Evolutionary conservation across 2,329 filamentous ascomycete genomes (phyloP), one percentile per base, ranked within the genome.

Genomic region (Drechslerella stenobrocha): DNA sequence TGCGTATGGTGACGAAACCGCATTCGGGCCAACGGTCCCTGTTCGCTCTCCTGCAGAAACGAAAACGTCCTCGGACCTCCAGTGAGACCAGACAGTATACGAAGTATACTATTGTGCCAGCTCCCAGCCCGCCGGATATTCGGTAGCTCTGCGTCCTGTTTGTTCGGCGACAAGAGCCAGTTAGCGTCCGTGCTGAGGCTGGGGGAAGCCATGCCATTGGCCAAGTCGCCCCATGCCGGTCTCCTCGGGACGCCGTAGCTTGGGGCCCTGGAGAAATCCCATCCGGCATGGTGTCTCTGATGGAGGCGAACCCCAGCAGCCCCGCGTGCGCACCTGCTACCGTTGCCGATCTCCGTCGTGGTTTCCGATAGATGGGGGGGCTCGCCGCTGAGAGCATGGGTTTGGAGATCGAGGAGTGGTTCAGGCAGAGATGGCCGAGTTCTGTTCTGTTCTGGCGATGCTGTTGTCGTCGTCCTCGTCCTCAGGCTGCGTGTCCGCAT

Each of bases 101-200:
- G 5, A n/a, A 37, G 7, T 6, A 11, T 8, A 37, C 3, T 8
- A 15, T 44, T 35, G 42, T 30, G 37, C 34, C 44, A 24, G 15
- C 32, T 53, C 9, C 11, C 15, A 2, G 40, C 28, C 28, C 51
- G 58, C 58, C 58, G 50, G 58, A 53, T 30, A 55, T 56, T 30
- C 37, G 56, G 52, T 64, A 52, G 59, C 59, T 30, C 52, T 55
- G 51, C 45, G 59, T n/a, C n/a, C n/a, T n/a, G 59, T 64, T 64
- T 57, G 55, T 46, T 42, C 37, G 52, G 46, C 52, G 52, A 23
- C 37, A 45, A 42, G 45, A 58, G n/a, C 32, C 2, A 26, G 5
- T 18, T 20, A 34, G 40, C 24, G 61, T 66, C 61, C 40, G 61
- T 66, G 61, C 61, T 53, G 18, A 47, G 28, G 22, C 18, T 40